phyloP scores from a whole-genome alignment of 257 asterid genomes.

The Solanum bulbocastanum region DNA sequence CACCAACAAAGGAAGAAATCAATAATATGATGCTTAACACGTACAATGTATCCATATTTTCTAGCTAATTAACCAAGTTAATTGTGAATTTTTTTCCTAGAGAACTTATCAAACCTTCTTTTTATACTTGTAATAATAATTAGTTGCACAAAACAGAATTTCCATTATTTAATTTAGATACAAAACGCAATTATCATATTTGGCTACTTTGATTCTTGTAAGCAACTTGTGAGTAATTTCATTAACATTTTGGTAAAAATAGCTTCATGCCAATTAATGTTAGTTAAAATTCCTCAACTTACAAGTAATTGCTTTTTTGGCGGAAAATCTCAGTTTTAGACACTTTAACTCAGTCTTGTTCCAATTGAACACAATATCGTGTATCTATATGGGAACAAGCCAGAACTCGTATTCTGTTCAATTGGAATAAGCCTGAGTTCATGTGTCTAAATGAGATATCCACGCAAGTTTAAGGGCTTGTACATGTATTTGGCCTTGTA shows the following conservation, averaged over 20 bases:
- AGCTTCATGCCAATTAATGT: not conserved
- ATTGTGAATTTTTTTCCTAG: not conserved
- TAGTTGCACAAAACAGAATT: not conserved
- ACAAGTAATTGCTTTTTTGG: not conserved
- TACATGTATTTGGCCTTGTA: not conserved
- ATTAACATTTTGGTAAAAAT: not conserved
- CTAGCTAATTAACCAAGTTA: not conserved
- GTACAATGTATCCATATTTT: not conserved
- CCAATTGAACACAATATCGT: not conserved
- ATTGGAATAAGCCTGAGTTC: not conserved
- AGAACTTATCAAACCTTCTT: not conserved
- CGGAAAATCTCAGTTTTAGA: fast-evolving
- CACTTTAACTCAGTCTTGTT: not conserved
- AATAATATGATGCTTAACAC: not conserved
- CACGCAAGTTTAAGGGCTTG: not conserved
- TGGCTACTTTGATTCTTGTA: not conserved
- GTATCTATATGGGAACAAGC: too few species aligned
- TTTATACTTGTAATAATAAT: not conserved
- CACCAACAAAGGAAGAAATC: not conserved
- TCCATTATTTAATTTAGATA: not conserved
- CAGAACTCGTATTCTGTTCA: not conserved
- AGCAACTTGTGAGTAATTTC: not conserved
- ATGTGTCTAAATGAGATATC: not conserved
- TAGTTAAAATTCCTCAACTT: not conserved
- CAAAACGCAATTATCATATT: not conserved